Base-by-base conservation (phyloP, 2,329 filamentous ascomycete genomes). In the Scedosporium dehoogii region DNA sequence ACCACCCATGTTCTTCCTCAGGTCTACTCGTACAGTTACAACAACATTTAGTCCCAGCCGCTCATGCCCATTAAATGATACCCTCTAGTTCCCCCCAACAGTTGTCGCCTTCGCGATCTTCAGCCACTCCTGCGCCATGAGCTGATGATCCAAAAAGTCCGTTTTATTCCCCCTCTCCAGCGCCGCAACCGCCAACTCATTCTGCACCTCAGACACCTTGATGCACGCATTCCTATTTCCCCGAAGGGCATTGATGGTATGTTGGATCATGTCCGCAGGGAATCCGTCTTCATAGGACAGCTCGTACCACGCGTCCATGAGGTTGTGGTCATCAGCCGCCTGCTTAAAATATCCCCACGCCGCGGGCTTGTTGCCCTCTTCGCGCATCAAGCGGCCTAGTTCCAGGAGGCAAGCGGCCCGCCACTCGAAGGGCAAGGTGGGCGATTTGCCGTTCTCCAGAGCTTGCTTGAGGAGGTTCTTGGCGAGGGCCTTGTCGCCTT, bases 401-500 rank as follows among this genome's bases (percentile, higher is more conserved):
- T 23, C 18, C 6, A 55, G 18, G 51, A 55, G 51, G 21, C 51
- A 55, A 23, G 18, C 23, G 6, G 51, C 1, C 18, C 12, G 18
- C 18, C 27, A 58, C 14, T 41, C 56, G 3, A 58, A 42, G 12
- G 29, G 23, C 27, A 29, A 6, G 29, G 14, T 58, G 29, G 12
- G 6, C 27, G 29, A n/a, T 6, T 33, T 27, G 3, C 56, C 27
- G 14, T n/a, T 18, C 21, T 56, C 53, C 6, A 64, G 56, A 12
- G 63, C 63, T 6, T 41, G 48, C 16, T 21, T 12, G 33, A 64
- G 63, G 38, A 65, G 59, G 29, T 44, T 62, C 16, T 61, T 25
- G 42, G 64, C 59, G 7, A n/a, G 38, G n/a, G 48, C 23, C 51
- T 62, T n/a, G 18, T 61, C 33, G 3, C 12, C 4, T 18, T 57